Evolutionary conservation across 768 basidiomycete species (phyloP), one percentile per base, ranked within the genome.

Genomic region (Hygrocybe punicea): DNA sequence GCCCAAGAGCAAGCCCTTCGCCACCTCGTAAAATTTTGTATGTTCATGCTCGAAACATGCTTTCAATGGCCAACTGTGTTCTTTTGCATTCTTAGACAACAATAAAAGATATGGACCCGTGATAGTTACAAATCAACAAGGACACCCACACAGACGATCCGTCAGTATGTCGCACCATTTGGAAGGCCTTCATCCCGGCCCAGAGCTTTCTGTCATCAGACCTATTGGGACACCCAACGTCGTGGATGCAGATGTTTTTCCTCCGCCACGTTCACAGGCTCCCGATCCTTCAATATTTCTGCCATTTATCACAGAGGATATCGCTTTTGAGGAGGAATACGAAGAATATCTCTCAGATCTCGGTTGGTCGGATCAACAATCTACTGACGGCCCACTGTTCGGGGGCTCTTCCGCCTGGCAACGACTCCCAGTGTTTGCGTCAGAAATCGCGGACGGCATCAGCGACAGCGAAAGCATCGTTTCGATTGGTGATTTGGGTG

Each of bases 241-340:
- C 29, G 83, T 84, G 7, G 94, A 94, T 60, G 84, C 85, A 7
- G 97, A 98, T 62, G 92, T 97, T 11, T 98, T 99, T 78, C 97
- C 97, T 23, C 97, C 97, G 1, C 80, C 87, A 24, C 91, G 93
- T 33, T 89, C 91, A 40, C 89, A 90, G 64, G 88, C 89, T 1
- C 86, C 89, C 0, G 89, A 92, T 67, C 84, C 89, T 10, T 85
- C 84, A 13, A 86, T 89, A 45, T 92, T 93, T 75, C 78, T 93
- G 19, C 92, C 93, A 14, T 97, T 93, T 68, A 93, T 91, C 39
- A 87, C 91, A 1, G 96, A 98, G 69, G 91, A 93, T 63, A 89
- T 92, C 58, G 93, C 93, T 1, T 95, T 94, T 62, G 95, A 98
- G 66, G 92, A 93, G 67, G 95, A 97, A 66, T 98, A 97, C 65